phyloP scores from a whole-genome alignment of 495 filamentous ascomycete genomes.

The Polyplosphaeria fusca region DNA sequence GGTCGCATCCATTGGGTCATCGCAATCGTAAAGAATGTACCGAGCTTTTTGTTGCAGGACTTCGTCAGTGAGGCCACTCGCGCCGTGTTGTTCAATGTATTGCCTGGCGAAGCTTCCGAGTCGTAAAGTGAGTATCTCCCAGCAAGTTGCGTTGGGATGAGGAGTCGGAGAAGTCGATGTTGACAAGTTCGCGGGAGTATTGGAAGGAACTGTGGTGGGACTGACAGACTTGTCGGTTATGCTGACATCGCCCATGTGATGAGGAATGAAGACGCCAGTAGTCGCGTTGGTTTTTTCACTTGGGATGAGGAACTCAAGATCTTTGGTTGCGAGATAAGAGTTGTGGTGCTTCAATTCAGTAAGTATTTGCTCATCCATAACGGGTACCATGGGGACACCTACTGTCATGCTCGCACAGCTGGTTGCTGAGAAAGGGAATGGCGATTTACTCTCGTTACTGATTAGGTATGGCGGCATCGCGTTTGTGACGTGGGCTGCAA shows the following conservation, averaged over 20 bases:
- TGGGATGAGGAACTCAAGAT: slow-evolving; percentile 27
- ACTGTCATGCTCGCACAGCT: slow-evolving; percentile 30
- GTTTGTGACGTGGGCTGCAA: slow-evolving; percentile 42
- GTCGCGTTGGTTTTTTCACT: neutral
- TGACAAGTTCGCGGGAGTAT: neutral
- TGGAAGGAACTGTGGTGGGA: neutral
- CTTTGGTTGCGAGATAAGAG: neutral
- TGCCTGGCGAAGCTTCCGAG: slow-evolving; percentile 41
- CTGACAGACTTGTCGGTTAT: slow-evolving; percentile 2
- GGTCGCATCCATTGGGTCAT: slow-evolving; percentile 45
- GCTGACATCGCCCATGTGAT: slow-evolving; percentile 6
- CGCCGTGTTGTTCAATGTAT: slow-evolving; percentile 29
- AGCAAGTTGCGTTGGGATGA: slow-evolving; percentile 37
- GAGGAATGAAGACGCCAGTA: slow-evolving; percentile 3
- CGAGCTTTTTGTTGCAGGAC: slow-evolving; percentile 41
- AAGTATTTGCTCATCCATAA: neutral
- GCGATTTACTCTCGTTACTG: slow-evolving; percentile 37
- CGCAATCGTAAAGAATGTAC: slow-evolving; percentile 39
- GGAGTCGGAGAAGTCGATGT: neutral
- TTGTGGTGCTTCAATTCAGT: slow-evolving; percentile 6
- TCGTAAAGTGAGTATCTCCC: slow-evolving; percentile 43
- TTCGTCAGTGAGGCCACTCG: slow-evolving; percentile 36
- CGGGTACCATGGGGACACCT: neutral
- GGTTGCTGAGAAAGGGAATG: slow-evolving; percentile 42
- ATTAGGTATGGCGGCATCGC: slow-evolving; percentile 47